phyloP scores from a whole-genome alignment of 1,284 basidiomycete genomes.

The Leccinum fuscescens region DNA sequence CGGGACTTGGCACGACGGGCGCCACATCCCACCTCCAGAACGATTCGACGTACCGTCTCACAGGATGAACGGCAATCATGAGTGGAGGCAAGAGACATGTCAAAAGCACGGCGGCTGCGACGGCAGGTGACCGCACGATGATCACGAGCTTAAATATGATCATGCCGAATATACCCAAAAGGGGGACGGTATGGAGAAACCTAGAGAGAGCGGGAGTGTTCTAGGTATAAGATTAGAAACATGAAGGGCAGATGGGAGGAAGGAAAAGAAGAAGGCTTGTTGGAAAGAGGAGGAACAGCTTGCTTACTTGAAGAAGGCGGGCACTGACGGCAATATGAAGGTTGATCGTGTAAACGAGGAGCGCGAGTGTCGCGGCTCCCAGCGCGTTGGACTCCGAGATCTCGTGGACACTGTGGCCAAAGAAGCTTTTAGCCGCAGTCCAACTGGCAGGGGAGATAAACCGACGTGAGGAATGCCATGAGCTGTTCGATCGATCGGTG shows the following conservation, averaged over 20 bases:
- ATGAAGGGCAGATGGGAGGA: not conserved
- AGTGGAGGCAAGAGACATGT: slow-evolving; percentile 24
- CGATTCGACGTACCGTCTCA: slow-evolving; percentile 2
- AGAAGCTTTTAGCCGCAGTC: not conserved
- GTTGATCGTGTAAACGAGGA: slow-evolving; percentile 33
- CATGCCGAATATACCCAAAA: slow-evolving; percentile 29
- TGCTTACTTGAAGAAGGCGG: slow-evolving; percentile 21
- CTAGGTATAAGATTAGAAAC: slow-evolving; percentile 9
- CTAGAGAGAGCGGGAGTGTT: slow-evolving; percentile 13
- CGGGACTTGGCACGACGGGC: not conserved
- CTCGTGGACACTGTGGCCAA: slow-evolving; percentile 19
- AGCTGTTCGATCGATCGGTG: slow-evolving; percentile 17
- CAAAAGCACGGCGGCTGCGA: slow-evolving; percentile 20
- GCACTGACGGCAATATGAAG: slow-evolving; percentile 23
- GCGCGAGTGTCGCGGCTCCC: slow-evolving; percentile 23
- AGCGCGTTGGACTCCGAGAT: slow-evolving; percentile 23
- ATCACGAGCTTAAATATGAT: slow-evolving; percentile 17
- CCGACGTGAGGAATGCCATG: slow-evolving; percentile 29
- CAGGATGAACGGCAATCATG: slow-evolving; percentile 8
- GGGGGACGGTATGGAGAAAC: slow-evolving; percentile 28
- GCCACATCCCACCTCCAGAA: not conserved
- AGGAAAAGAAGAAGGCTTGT: not conserved
- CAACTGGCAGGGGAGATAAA: not conserved
- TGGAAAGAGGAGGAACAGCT: not conserved
- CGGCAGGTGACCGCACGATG: slow-evolving; percentile 21